Conservation (phyloP, 2,329 filamentous ascomycete genomes). For the Cercospora zeae-maydis region DNA sequence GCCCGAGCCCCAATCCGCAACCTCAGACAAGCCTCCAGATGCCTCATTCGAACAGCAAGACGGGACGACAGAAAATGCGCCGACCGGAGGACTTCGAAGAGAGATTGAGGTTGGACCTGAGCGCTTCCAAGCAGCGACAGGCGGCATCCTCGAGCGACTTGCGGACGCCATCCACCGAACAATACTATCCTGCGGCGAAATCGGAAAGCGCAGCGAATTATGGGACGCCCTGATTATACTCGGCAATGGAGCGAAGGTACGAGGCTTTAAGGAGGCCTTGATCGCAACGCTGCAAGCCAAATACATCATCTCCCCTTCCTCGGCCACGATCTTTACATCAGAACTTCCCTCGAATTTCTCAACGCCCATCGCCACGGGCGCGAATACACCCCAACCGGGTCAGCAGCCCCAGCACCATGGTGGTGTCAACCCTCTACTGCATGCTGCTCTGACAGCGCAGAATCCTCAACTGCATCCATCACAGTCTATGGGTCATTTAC, state of each 20-base stretch:
- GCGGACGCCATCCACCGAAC: conserved; percentile 79
- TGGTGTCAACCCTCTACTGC: conserved; percentile 79
- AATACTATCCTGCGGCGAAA: conserved; percentile 77
- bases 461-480: conserved; percentile 47
- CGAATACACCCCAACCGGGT: conserved; percentile 75
- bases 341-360: conserved; percentile 92
- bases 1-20: conserved; percentile 34
- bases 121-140: conserved; percentile 62
- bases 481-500: conserved; percentile 28
- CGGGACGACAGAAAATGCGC: conserved; percentile 24
- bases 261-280: conserved; percentile 84
- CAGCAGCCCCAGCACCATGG: conserved; percentile 41
- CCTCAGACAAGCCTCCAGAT: conserved; percentile 37
- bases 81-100: conserved; percentile 41
- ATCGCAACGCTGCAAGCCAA: conserved; percentile 73
- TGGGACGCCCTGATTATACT: conserved; percentile 93
- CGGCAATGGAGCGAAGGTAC: conserved; percentile 73
- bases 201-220: conserved; percentile 76
- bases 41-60: conserved; percentile 24
- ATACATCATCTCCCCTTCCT: conserved; percentile 86
- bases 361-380: conserved; percentile 83
- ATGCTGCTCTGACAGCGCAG: conserved; percentile 79
- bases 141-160: conserved; percentile 75
- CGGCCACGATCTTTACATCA: conserved; percentile 93
- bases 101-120: conserved; percentile 77